Evolutionary conservation across 139 green algal species (phyloP).

Genomic region (Chlorella sp.): DNA sequence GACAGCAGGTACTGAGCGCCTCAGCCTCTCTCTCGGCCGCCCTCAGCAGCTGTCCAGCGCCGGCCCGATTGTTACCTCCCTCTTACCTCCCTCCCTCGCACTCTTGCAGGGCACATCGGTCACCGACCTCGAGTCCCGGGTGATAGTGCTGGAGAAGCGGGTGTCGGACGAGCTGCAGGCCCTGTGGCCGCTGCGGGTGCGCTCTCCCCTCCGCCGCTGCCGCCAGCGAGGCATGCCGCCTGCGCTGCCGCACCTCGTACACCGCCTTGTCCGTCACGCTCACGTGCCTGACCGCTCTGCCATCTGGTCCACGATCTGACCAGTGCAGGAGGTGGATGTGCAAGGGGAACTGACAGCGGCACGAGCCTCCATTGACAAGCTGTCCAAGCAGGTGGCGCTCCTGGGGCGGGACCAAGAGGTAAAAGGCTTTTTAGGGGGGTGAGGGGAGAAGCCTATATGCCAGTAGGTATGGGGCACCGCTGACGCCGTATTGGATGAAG

Average conservation of each 20-base stretch:
- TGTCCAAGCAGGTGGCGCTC: slow-evolving; percentile 32
- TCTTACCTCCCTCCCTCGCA: neutral
- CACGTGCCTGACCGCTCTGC: neutral
- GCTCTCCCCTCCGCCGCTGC: no score
- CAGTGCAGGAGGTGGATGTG: slow-evolving; percentile 42
- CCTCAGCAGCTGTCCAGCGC: neutral
- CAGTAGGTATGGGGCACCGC: neutral
- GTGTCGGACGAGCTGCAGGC: slow-evolving; percentile 28
- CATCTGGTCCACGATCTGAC: no score
- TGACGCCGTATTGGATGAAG: no score
- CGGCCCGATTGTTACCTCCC: neutral
- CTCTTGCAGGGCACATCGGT: slow-evolving; percentile 38
- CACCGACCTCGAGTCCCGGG: slow-evolving; percentile 27
- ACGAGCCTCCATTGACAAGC: slow-evolving; percentile 18
- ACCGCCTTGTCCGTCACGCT: no score
- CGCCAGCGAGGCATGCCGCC: no score
- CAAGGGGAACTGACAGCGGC: slow-evolving; percentile 17
- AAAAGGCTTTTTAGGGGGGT: no score
- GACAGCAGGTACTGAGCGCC: slow-evolving; percentile 28
- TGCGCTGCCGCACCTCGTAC: no score
- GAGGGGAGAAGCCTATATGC: no score
- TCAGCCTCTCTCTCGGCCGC: neutral
- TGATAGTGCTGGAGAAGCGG: slow-evolving; percentile 31
- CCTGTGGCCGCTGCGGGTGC: slow-evolving; percentile 31
- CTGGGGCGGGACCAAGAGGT: slow-evolving; percentile 37